Evolutionary conservation across 2,329 filamentous ascomycete species (phyloP).

Genomic region (Colletotrichum sp.): DNA sequence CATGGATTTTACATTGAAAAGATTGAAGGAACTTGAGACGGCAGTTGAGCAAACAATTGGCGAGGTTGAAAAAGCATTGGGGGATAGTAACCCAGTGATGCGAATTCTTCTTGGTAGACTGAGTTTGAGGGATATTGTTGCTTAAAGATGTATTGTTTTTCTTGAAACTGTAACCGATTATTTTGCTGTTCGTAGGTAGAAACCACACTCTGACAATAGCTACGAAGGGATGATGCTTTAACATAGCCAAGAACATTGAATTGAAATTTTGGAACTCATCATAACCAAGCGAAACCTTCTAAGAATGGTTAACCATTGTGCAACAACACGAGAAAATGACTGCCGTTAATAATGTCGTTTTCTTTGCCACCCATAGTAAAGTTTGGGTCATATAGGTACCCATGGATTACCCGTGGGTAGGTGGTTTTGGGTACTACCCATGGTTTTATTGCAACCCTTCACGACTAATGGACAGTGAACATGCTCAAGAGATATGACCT

Average conservation of each 20-base stretch:
- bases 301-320: background rate
- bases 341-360: background rate
- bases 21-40: background rate
- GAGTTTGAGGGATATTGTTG: background rate
- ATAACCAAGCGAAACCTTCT: background rate
- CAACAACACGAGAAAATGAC: background rate
- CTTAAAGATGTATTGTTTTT: background rate
- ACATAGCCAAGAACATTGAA: background rate
- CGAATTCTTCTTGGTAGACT: background rate
- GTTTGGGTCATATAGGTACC: no score
- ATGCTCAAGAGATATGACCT: background rate
- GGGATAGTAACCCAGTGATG: background rate
- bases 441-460: background rate
- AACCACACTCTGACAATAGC: background rate
- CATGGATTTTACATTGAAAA: background rate
- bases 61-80: background rate
- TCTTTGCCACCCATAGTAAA: background rate
- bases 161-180: background rate
- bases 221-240: no score
- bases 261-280: background rate
- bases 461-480: background rate
- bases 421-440: no score
- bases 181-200: background rate
- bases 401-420: no score
- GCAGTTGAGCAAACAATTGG: background rate